phyloP scores from a whole-genome alignment of 2,329 filamentous ascomycete genomes.

The Colletotrichum viniferum region DNA sequence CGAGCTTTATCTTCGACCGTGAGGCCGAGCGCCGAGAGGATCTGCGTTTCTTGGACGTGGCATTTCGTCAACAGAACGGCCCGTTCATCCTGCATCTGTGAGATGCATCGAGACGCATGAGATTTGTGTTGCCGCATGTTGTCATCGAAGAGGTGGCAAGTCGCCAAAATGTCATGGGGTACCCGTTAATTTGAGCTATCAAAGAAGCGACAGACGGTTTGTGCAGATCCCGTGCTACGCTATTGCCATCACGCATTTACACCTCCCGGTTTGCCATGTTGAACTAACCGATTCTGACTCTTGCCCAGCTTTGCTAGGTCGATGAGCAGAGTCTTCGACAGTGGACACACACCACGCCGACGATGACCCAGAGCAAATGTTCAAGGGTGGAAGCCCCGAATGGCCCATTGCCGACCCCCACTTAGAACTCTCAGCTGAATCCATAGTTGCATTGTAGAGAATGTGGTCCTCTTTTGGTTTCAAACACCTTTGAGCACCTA shows the following conservation, averaged over 20 bases:
- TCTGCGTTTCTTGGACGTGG: not conserved
- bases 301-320: not conserved
- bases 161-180: not conserved
- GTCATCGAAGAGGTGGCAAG: not conserved
- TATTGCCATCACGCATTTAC: conserved; percentile 5
- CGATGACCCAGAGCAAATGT: not conserved
- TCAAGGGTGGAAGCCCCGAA: not conserved
- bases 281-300: not conserved
- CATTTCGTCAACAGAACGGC: not conserved
- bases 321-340: not conserved
- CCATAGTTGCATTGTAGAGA: not conserved
- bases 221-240: conserved; percentile 1
- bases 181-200: not conserved
- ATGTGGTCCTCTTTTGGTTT: not conserved
- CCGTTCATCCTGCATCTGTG: not conserved
- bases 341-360: not conserved
- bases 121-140: not conserved
- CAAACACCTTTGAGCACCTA: not conserved
- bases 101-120: not conserved
- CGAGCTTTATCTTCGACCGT: not conserved
- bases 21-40: not conserved
- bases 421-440: not conserved
- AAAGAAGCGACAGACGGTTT: not conserved
- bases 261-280: not conserved
- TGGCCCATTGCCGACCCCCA: not conserved